Percentiles rank a stretch among this genome's conserved stretches.
Evolutionary conservation across 495 filamentous ascomycete genomes (phyloP).

Genomic region (Immersiella caudata): DNA sequence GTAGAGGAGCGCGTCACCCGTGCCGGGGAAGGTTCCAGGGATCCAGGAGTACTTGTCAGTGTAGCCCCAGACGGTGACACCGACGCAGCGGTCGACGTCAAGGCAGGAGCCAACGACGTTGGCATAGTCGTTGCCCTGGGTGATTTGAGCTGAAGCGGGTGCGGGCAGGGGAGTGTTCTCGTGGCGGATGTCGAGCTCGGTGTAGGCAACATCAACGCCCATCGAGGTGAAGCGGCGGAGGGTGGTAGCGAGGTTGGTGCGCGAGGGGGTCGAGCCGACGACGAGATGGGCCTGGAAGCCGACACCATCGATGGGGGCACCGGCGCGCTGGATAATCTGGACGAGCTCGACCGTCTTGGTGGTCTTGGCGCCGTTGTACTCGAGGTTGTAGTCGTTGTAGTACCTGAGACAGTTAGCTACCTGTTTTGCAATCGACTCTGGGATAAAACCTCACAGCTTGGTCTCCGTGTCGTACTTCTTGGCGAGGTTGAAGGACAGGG

Average conservation of each 20-base stretch:
- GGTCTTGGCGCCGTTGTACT: slow-evolving; percentile 56
- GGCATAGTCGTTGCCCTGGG: slow-evolving; percentile 60
- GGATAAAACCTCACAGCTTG: slow-evolving; percentile 41
- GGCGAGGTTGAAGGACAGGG: slow-evolving; percentile 53
- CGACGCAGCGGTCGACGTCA: slow-evolving; percentile 57
- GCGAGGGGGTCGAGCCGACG: slow-evolving; percentile 51
- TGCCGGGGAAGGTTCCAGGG: slow-evolving; percentile 50
- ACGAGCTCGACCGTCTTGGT: slow-evolving; percentile 50
- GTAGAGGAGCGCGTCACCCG: slow-evolving; percentile 61
- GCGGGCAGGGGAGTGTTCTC: slow-evolving; percentile 37
- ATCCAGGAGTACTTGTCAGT: slow-evolving; percentile 63
- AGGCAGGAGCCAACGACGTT: slow-evolving; percentile 59
- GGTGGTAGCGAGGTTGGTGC: slow-evolving; percentile 39
- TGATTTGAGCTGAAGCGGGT: slow-evolving; percentile 41
- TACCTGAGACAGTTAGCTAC: too few species aligned
- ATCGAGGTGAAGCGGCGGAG: slow-evolving; percentile 50
- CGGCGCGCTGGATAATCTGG: slow-evolving; percentile 47
- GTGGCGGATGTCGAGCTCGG: slow-evolving; percentile 64
- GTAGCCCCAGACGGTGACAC: slow-evolving; percentile 67
- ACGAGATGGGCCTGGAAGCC: slow-evolving; percentile 64
- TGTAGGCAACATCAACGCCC: slow-evolving; percentile 62
- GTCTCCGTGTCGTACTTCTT: slow-evolving; percentile 37
- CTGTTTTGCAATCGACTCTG: too few species aligned
- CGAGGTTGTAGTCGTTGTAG: slow-evolving; percentile 73
- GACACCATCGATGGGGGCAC: slow-evolving; percentile 61